Percentiles rank a stretch among this genome's conserved stretches.
Evolutionary conservation across 768 basidiomycete species (phyloP).

Genomic region (Suillus luteus): DNA sequence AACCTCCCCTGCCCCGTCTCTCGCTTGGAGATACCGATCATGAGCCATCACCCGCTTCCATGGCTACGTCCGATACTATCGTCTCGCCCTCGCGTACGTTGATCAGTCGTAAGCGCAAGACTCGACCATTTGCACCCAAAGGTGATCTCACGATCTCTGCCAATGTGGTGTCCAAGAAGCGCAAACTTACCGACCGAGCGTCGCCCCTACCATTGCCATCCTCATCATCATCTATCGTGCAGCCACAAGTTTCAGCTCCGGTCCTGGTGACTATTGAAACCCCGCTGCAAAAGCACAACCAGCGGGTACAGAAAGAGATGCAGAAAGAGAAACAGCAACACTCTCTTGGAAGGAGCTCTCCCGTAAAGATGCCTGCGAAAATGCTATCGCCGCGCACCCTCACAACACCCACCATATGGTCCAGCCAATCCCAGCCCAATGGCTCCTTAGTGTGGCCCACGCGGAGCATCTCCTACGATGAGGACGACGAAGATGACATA

Average conservation of each 20-base stretch:
- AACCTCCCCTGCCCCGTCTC: constrained; percentile 25
- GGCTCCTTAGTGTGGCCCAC: background rate
- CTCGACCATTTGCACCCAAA: background rate
- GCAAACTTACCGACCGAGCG: background rate
- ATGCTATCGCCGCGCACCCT: background rate
- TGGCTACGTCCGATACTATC: background rate
- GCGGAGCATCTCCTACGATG: background rate
- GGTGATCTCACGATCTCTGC: background rate
- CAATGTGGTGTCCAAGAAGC: background rate
- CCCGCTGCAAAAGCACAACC: background rate
- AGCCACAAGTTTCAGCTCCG: background rate
- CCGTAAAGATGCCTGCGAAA: background rate
- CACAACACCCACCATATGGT: background rate
- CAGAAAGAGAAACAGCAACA: background rate
- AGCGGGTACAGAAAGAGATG: background rate
- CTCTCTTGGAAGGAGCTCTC: background rate
- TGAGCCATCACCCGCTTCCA: background rate
- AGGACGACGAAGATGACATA: background rate
- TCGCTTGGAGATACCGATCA: background rate
- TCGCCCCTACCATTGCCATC: background rate
- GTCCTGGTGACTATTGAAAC: background rate
- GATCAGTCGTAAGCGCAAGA: background rate
- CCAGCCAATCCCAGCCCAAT: background rate
- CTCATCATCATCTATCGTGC: background rate
- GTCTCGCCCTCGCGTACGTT: background rate